Conservation (phyloP, 257 asterid species). For the Capsicum rhomboideum region DNA sequence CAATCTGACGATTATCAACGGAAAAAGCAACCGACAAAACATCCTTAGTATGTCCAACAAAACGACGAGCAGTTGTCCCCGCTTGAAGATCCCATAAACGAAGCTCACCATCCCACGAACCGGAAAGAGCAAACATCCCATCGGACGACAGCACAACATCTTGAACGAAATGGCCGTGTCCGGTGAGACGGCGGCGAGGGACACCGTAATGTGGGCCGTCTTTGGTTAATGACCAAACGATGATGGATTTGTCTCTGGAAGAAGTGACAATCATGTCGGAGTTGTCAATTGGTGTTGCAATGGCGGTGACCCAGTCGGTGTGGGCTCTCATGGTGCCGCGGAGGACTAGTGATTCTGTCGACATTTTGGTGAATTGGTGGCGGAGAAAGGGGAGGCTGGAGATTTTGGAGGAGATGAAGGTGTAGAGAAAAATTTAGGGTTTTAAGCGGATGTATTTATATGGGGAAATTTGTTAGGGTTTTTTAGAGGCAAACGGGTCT, state of each 20-base stretch:
- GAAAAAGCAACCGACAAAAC: constrained; percentile 86
- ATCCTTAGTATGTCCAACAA: constrained; percentile 82
- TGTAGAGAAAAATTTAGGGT: background rate
- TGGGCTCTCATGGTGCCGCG: constrained; percentile 19
- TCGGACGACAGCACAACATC: constrained; percentile 88
- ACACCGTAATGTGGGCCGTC: constrained; percentile 12
- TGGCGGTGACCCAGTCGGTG: constrained; percentile 26
- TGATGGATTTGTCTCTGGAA: constrained; percentile 21
- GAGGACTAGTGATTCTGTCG: constrained; percentile 11
- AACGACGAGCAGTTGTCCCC: constrained; percentile 71
- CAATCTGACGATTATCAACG: constrained; percentile 13
- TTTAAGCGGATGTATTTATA: background rate
- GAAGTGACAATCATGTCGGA: constrained; percentile 20
- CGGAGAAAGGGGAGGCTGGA: background rate
- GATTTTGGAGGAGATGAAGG: background rate
- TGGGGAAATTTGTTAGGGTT: background rate
- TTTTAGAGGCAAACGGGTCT: background rate
- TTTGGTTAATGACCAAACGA: constrained; percentile 14
- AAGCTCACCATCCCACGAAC: constrained; percentile 93
- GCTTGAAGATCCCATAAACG: constrained; percentile 80
- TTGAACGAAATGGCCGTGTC: constrained; percentile 64
- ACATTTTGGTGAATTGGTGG: background rate
- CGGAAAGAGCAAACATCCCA: constrained; percentile 84
- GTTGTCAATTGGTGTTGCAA: constrained; percentile 25
- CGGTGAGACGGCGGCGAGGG: constrained; percentile 16